Percentiles rank a stretch among this genome's conserved stretches.
Evolutionary conservation across 129 eudicot species (phyloP).

Genomic region (Scalesia atractyloides): DNA sequence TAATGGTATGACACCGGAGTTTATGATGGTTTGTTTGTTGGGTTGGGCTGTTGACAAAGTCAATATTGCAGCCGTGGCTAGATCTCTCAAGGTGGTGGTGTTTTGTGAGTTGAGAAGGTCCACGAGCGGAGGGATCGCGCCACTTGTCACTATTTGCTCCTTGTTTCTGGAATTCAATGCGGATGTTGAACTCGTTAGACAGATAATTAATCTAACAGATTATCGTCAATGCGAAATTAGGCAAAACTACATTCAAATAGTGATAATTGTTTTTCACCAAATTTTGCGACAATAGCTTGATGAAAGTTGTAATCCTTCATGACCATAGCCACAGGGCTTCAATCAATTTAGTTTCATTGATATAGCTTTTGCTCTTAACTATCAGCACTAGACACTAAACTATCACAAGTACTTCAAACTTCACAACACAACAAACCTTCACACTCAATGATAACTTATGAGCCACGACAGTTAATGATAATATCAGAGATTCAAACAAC

Average conservation of each 20-base stretch:
- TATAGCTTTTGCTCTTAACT: background rate
- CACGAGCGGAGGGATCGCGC: slow-evolving; percentile 79
- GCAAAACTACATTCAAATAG: slow-evolving; percentile 2
- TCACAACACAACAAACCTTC: slow-evolving; percentile 11
- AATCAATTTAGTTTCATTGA: background rate
- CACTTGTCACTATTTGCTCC: slow-evolving; percentile 63
- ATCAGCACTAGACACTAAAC: background rate
- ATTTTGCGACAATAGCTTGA: background rate
- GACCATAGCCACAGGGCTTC: background rate
- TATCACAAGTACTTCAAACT: slow-evolving; percentile 10
- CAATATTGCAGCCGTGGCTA: slow-evolving; percentile 76
- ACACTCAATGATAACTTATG: background rate
- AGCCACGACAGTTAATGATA: background rate
- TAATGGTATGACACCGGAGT: slow-evolving; percentile 65
- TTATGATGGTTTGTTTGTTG: slow-evolving; percentile 61
- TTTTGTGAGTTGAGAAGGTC: slow-evolving; percentile 60
- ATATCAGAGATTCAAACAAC: too few species aligned
- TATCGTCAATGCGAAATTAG: background rate
- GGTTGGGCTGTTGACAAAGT: slow-evolving; percentile 64
- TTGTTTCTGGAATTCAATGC: slow-evolving; percentile 59
- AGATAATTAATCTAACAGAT: background rate
- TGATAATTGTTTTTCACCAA: background rate
- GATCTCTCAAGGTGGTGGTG: slow-evolving; percentile 49
- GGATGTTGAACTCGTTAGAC: slow-evolving; percentile 12
- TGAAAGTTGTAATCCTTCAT: too few species aligned